Evolutionary conservation across 1,284 basidiomycete genomes (phyloP), one percentile per base, ranked within the genome.

Genomic region (Boletellus dicymbophilus): DNA sequence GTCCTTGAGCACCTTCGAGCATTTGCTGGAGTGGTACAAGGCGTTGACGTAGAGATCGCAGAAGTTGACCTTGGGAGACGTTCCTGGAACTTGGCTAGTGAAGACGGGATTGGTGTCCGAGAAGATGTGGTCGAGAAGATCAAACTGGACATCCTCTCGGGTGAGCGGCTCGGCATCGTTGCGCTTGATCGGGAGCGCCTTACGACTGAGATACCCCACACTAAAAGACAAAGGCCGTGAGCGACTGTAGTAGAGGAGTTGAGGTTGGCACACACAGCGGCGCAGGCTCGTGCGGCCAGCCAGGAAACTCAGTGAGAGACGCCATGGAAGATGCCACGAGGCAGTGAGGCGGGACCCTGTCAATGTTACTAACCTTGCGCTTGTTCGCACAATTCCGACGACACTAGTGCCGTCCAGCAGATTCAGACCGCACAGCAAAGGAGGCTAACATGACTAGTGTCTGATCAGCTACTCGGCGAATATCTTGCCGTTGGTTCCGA

Each of bases 1-100:
- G 65, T 94, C 89, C 63, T 89, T 86, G 65, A 93, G 81, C 23
- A 88, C 85, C 70, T 91, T 92, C 49, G 93, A 93, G 68, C 90
- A 93, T 72, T 88, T 90, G 57, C 76, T 80, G 25, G 89, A 91
- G 66, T 85, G 82, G 66, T 88, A 82, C 52, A 95, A 67, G 13
- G 89, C 82, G 62, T 88, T 85, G 54, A 93, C 79, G 69, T 95
- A 96, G 55, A 95, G 79, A 66, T 94, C 89, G 56, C 84, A 80
- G 66, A 96, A 95, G 46, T 84, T 83, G 67, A 89, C 76, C 63
- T 78, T 83, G 41, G 73, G 49, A 45, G 66, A 62, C 46, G 73
- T 76, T 51, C 74, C 74, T 44, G 75, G 72, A 6, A 69, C 66
- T 54, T 78, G 78, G 52, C 74, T 82, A 37, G 89, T 92, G 71